Conservation (phyloP, 2,329 filamentous ascomycete genomes). For the Exophiala viscosa region DNA sequence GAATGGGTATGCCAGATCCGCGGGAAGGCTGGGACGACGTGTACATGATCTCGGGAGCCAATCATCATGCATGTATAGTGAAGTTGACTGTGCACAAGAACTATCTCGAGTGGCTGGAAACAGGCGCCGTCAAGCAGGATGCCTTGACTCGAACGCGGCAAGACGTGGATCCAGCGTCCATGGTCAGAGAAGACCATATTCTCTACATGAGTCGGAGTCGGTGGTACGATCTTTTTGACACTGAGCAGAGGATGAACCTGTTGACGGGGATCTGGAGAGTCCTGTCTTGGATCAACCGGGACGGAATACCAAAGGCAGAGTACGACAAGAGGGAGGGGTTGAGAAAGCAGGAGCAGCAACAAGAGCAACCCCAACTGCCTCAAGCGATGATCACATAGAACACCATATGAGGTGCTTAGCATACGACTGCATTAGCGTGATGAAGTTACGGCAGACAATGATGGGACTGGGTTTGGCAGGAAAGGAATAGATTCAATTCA, state of each 20-base stretch:
- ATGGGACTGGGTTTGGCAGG: neutral
- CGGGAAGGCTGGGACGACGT: conserved; percentile 21
- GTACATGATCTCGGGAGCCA: conserved; percentile 32
- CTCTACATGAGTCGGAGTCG: conserved; percentile 53
- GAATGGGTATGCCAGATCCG: conserved; percentile 18
- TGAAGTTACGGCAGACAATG: too few species aligned
- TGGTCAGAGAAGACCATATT: conserved; percentile 32
- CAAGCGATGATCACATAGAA: neutral
- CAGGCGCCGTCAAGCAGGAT: conserved; percentile 34
- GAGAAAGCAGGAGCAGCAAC: conserved; percentile 4
- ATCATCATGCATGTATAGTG: conserved; percentile 60
- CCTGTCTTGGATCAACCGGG: conserved; percentile 51
- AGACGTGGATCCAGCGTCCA: neutral
- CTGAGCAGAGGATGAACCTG: conserved; percentile 53
- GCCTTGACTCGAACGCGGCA: neutral
- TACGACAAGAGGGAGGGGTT: conserved; percentile 21
- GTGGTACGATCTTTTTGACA: conserved; percentile 58
- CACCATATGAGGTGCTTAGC: conserved; percentile 12
- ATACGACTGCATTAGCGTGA: neutral
- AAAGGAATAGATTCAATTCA: neutral
- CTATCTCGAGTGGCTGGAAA: conserved; percentile 54
- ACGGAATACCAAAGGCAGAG: conserved; percentile 24
- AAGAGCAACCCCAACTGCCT: neutral
- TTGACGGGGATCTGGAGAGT: conserved; percentile 57
- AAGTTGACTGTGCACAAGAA: conserved; percentile 55